Percentiles rank a stretch among this genome's conserved stretches.
phyloP scores from a whole-genome alignment of 176 grass and related monocot genomes.

The Ampelocalamus luodianensis region DNA sequence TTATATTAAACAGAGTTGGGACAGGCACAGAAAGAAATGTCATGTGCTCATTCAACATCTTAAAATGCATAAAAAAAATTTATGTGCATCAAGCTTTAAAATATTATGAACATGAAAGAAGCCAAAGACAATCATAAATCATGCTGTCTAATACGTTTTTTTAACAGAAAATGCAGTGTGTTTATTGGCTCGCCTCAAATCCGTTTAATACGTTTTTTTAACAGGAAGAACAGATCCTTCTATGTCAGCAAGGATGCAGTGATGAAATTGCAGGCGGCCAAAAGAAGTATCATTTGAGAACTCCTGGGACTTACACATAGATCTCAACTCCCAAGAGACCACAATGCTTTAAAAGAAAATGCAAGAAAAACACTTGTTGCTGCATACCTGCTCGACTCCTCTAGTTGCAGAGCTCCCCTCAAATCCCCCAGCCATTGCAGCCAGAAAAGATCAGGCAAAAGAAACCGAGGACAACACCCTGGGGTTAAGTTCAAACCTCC shows the following conservation, averaged over 20 bases:
- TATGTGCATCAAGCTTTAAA: neutral
- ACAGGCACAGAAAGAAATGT: slow-evolving; percentile 13
- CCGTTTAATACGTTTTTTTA: slow-evolving; percentile 6
- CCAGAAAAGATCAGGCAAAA: slow-evolving; percentile 25
- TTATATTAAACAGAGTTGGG: neutral
- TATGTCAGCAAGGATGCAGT: neutral
- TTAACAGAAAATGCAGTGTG: neutral
- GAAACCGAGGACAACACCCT: slow-evolving; percentile 8
- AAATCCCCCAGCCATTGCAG: slow-evolving; percentile 69
- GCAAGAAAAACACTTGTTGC: slow-evolving; percentile 1
- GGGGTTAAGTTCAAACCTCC: slow-evolving; percentile 30
- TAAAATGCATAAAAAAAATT: slow-evolving; percentile 1
- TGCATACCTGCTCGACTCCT: slow-evolving; percentile 73
- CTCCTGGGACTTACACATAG: neutral
- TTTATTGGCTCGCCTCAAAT: neutral
- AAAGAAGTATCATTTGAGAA: slow-evolving; percentile 16
- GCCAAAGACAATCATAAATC: neutral
- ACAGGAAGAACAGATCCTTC: slow-evolving; percentile 16
- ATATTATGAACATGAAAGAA: slow-evolving; percentile 12
- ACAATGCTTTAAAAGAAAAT: slow-evolving; percentile 19
- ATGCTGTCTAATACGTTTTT: slow-evolving; percentile 25
- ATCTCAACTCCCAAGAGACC: slow-evolving; percentile 21
- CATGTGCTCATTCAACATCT: slow-evolving; percentile 5
- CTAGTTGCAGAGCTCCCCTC: slow-evolving; percentile 54
- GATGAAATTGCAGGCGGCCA: slow-evolving; percentile 16